Base-by-base conservation (phyloP, 1,284 basidiomycete species). In the Microbotryomycetes sp. region DNA sequence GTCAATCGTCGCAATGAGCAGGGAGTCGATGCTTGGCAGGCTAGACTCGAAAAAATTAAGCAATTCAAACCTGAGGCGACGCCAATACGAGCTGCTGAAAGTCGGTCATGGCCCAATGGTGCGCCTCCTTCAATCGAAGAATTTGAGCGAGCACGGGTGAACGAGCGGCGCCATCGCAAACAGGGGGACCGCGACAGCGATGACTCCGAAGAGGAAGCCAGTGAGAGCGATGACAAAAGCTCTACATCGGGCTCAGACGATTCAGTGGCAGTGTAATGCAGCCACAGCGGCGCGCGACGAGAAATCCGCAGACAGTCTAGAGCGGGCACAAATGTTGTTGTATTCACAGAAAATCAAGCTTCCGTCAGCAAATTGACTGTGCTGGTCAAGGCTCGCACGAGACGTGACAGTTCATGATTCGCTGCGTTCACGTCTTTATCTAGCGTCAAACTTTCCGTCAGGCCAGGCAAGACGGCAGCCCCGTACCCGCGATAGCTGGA, bases 381-480 rank as follows among this genome's bases (percentile, higher is more conserved):
- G 9, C 3, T 55, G 19, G 42, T 9, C 23, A 66, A 60, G 31
- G 42, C 61, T 25, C 36, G 32, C 15, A 61, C 63, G 46, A 69
- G 53, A 25, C 65, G 53, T 42, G 26, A 22, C 2, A 62, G 57
- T 49, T 68, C 67, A 28, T 19, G 19, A 49, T 29, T 22, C 14
- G 65, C 67, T 25, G 53, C 50, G 1, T 26, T 30, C 16, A 62
- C 50, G 29, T 69, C 58, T n/a, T 56, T 3, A 52, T 77, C 75
- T 16, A 77, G 64, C 49, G 73, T 72, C 47, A 76, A 67, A 19
- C 72, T 71, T 60, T 78, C 77, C 0, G 73, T 73, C 23, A 77
- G 55, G 9, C 76, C 77, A 0, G 77, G 77, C 51, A 78, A 70
- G 3, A 75, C 75, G 19, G 77, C 77, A 4, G 75, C 74, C 7